Evolutionary conservation across 2,329 filamentous ascomycete genomes (phyloP), one percentile per base, ranked within the genome.

Genomic region (Stemphylium vesicarium): DNA sequence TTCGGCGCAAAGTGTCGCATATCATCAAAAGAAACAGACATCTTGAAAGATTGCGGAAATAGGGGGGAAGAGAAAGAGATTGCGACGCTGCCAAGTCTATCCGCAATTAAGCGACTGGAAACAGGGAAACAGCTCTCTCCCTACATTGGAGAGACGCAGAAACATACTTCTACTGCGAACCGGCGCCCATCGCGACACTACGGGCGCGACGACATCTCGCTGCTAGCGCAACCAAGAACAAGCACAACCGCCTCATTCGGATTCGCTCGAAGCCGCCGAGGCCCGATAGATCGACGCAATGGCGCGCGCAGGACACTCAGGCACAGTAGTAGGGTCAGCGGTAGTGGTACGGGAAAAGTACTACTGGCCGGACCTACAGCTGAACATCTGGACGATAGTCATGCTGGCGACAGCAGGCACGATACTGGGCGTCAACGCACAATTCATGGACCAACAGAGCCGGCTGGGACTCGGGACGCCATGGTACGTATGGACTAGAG

Each of bases 341-440:
- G 75, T 80, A 16, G 73, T 81, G 41, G 77, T 81, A 33, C 77
- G 78, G 26, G 73, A 81, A 61, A 79, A 81, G 65, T 88, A 87
- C 77, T 83, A 81, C 76, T 88, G 85, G 85, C 85, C 85, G 2
- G 85, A 88, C 71, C 77, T 84, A 43, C 85, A 87, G 65, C 79
- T 88, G 61, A 87, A 88, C 66, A 74, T 86, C 65, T 88, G 85
- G 85, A 82, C 85, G 48, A 82, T 88, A 63, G 77, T 87, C 62
- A 85, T 88, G 70, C 78, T 88, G 13, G 82, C 80, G 0, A 81
- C 82, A 2, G 84, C 84, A 10, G 80, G 82, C 22, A 81, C 81
- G 47, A 81, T 85, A 50, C 75, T 88, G 2, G 85, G 85, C 7
- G 80, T 88, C 38, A 86, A 84, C 65, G 81, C 84, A 15, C 81